These are phyloP conservation scores for Suhomyces anneliseae DNA, from an alignment of 1,139 yeast species.

Conservation along the genomic window DNA sequence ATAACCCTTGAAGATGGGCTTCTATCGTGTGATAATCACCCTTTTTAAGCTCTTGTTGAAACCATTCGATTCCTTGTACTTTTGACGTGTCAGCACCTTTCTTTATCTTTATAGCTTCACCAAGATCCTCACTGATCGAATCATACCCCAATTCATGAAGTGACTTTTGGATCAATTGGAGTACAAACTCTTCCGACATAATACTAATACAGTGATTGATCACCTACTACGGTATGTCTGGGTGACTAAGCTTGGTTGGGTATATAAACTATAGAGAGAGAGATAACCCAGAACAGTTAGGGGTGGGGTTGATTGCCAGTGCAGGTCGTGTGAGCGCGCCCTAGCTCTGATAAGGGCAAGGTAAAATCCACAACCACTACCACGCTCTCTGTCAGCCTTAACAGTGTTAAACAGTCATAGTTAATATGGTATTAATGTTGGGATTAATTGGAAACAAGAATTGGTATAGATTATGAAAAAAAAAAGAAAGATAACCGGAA, in stretches of 20 bases:
- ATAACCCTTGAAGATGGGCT: conserved; percentile 6
- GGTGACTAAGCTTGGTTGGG: background rate
- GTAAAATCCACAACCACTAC: too few species aligned
- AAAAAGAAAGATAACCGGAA: too few species aligned
- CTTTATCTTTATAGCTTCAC: conserved; percentile 12
- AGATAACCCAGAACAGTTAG: too few species aligned
- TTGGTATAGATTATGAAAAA: too few species aligned
- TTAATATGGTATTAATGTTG: too few species aligned
- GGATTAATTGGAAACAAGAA: too few species aligned
- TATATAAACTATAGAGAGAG: too few species aligned
- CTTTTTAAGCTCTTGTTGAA: conserved; percentile 19
- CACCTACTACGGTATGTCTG: background rate
- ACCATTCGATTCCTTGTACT: conserved; percentile 22
- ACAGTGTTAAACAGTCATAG: too few species aligned
- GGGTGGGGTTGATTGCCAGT: too few species aligned
- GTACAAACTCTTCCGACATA: conserved; percentile 30
- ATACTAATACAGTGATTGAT: background rate
- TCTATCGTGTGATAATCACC: conserved; percentile 24
- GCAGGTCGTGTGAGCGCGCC: too few species aligned
- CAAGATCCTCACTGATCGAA: conserved; percentile 16
- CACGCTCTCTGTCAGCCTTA: too few species aligned
- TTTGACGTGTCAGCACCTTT: conserved; percentile 5
- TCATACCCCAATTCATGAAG: conserved; percentile 33
- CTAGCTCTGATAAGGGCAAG: too few species aligned
- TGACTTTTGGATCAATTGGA: conserved; percentile 33